These are phyloP conservation scores for Metschnikowia hibisci DNA, from an alignment of 805 yeast species.

Conservation along the genomic window DNA sequence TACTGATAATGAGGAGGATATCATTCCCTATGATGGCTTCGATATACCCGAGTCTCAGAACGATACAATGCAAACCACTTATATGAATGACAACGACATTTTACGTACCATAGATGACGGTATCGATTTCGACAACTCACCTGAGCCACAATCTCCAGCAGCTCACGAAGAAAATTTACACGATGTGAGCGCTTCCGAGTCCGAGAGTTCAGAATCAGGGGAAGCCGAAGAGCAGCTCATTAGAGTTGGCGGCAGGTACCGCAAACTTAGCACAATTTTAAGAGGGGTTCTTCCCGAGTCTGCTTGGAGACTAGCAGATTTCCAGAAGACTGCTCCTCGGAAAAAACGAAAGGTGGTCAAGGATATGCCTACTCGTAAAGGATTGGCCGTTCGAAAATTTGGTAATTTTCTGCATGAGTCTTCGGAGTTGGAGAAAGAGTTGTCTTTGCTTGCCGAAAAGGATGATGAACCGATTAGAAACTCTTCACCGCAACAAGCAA, in stretches of 20 bases:
- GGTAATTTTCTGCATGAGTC: slow-evolving; percentile 4
- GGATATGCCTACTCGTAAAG: slow-evolving; percentile 24
- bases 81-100: neutral
- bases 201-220: neutral
- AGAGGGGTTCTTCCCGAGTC: slow-evolving; percentile 40
- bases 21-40: slow-evolving; percentile 14
- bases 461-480: neutral
- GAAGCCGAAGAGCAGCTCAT: slow-evolving; percentile 17
- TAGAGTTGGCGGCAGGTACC: slow-evolving; percentile 17
- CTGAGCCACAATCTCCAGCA: neutral
- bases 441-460: slow-evolving; percentile 1
- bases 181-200: neutral
- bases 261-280: slow-evolving; percentile 29
- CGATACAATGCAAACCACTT: neutral
- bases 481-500: neutral
- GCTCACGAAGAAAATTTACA: neutral
- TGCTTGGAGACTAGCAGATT: slow-evolving; percentile 30
- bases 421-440: slow-evolving; percentile 11
- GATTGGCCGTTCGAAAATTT: slow-evolving; percentile 33
- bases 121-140: neutral
- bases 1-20: slow-evolving; percentile 5
- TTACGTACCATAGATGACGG: slow-evolving; percentile 3
- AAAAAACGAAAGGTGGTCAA: neutral
- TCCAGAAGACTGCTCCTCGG: slow-evolving; percentile 9
- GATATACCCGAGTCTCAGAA: slow-evolving; percentile 7